Evolutionary conservation across 495 filamentous ascomycete species (phyloP), one percentile per base, ranked within the genome.

Genomic region (Ramalina intermedia): DNA sequence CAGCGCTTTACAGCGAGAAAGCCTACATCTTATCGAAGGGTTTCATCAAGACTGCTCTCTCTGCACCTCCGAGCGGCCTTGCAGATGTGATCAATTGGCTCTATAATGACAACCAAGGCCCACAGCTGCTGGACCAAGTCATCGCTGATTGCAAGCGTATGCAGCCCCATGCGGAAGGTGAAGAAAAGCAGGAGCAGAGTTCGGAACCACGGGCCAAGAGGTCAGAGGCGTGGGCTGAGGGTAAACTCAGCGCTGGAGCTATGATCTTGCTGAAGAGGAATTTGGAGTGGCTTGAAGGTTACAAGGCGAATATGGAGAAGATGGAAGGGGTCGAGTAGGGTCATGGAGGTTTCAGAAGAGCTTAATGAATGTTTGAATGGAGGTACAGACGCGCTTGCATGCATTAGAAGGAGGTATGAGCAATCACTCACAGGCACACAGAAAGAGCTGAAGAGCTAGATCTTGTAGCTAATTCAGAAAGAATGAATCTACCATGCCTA

Each of bases 1-100:
- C 68, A 17, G 60, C 61, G 5, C 63, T 71, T 13, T 80, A 80
- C 51, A 70, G 67, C 4, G 76, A 80, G 52, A 74, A 69, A 46
- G 64, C 72, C 4, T 79, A 73, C 41, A 65, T 80, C 27, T 57
- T 74, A 45, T 61, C 77, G 1, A 64, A 73, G 6, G 64, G 49
- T 11, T 80, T 80, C 51, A 72, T 80, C 37, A 61, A 65, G 24
- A 66, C 67, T 48, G 74, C 69, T 7, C 54, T 80, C 7, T 50
- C 59, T 21, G 39, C 61, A n/a, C 62, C 64, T 6, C 59, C 70
- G 6, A 24, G 53, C 6, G 72, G 71, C 2, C 63, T 79, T 11
- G 66, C 64, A 36, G 63, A 73, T 36, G 65, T 75, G 41, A 56
- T 79, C n/a, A 46, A 56, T 1, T 77, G 68, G 67, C 48, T 76